A percentile compares a stretch with the other conserved stretches of the same genome.
Evolutionary conservation across 2,329 filamentous ascomycete species (phyloP).

Genomic region (Trichoderma arundinaceum): DNA sequence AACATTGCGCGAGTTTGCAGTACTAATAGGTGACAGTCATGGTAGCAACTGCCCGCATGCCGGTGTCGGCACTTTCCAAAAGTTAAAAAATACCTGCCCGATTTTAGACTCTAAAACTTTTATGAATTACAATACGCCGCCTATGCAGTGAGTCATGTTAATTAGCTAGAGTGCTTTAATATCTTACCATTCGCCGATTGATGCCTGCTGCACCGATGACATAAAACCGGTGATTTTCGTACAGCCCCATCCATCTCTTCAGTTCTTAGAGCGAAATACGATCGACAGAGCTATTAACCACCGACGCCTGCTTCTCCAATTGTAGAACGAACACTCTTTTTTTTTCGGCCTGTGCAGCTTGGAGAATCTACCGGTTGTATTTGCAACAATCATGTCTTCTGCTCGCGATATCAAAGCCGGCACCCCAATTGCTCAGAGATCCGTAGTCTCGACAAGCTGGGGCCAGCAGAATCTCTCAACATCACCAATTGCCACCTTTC

Average conservation of each 20-base stretch:
- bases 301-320: not conserved
- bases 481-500: constrained; percentile 76
- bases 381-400: constrained; percentile 47
- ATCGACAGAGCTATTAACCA: not conserved
- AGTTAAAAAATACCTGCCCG: constrained; percentile 8
- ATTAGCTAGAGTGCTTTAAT: not conserved
- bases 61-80: constrained; percentile 22
- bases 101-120: not conserved
- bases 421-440: constrained; percentile 44
- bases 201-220: not conserved
- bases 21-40: constrained; percentile 7
- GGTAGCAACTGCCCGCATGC: constrained; percentile 13
- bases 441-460: constrained; percentile 63
- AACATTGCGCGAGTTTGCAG: not conserved
- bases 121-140: not conserved
- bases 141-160: constrained; percentile 7
- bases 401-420: constrained; percentile 54
- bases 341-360: no score
- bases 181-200: not conserved
- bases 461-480: constrained; percentile 64
- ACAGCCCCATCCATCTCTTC: not conserved
- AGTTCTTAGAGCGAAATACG: not conserved
- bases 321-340: not conserved
- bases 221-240: not conserved
- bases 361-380: not conserved